A percentile compares a stretch with the other conserved stretches of the same genome.
Evolutionary conservation across 768 basidiomycete genomes (phyloP).

Genomic region (Tephrocybe sp.): DNA sequence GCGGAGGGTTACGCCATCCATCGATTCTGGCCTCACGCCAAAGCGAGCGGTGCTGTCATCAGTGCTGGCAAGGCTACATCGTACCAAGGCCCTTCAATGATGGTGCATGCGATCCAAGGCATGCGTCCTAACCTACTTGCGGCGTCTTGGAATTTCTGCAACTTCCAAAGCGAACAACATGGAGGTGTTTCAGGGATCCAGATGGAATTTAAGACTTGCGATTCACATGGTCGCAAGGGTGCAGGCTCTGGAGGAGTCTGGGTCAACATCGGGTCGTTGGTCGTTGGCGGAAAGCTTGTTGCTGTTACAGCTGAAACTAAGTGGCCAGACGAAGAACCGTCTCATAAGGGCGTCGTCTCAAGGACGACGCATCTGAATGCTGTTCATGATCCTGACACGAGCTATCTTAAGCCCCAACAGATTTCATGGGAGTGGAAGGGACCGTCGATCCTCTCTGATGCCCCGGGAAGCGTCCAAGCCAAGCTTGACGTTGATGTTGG

Average conservation of each 20-base stretch:
- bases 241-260: slow-evolving; percentile 78
- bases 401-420: slow-evolving; percentile 70
- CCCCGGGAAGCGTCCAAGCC: slow-evolving; percentile 53
- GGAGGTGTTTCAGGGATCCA: slow-evolving; percentile 82
- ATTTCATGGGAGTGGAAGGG: slow-evolving; percentile 80
- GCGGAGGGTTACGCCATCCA: slow-evolving; percentile 10
- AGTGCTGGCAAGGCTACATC: slow-evolving; percentile 56
- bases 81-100: slow-evolving; percentile 72
- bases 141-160: slow-evolving; percentile 90
- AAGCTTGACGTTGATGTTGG: slow-evolving; percentile 59
- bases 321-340: slow-evolving; percentile 59
- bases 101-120: slow-evolving; percentile 96
- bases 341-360: slow-evolving; percentile 51
- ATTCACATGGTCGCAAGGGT: slow-evolving; percentile 76
- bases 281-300: slow-evolving; percentile 74
- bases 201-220: slow-evolving; percentile 93
- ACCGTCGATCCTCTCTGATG: slow-evolving; percentile 52
- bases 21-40: slow-evolving; percentile 8
- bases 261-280: slow-evolving; percentile 84
- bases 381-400: slow-evolving; percentile 72
- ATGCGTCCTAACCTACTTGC: slow-evolving; percentile 96
- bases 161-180: slow-evolving; percentile 77
- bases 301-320: slow-evolving; percentile 78
- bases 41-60: slow-evolving; percentile 59
- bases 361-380: slow-evolving; percentile 62